Evolutionary conservation across 2,329 filamentous ascomycete genomes (phyloP), one percentile per base, ranked within the genome.

Genomic region (Calonectria honghensis): DNA sequence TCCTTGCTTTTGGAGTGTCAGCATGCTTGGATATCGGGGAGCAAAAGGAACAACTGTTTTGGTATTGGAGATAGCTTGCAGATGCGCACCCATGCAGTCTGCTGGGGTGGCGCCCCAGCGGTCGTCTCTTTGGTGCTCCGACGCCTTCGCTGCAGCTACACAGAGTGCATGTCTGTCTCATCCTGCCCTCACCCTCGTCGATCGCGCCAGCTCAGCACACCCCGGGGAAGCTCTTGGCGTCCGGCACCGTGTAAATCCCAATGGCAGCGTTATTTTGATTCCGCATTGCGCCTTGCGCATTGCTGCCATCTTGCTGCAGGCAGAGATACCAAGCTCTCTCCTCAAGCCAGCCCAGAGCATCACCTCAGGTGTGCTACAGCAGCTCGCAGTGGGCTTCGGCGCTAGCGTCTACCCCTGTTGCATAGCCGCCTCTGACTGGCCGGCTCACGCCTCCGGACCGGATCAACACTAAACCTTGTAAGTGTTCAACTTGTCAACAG

Each of bases 401-500:
- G 71, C 75, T 75, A 75, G 66, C 68, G 76, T 63, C 54, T 54
- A 75, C 63, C 72, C 76, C 73, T 77, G 73, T 72, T 76, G 75
- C 72, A 69, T 71, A 63, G 59, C 39, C 14, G 70, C 68, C 64
- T 81, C 64, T 85, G 78, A 85, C 75, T 84, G 81, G 82, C 16
- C 75, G 73, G 73, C 70, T 69, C 68, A 73, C 63, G 72, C 45
- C 51, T 72, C 81, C 83, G 82, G 82, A 84, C 79, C 82, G 82
- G 82, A 85, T 84, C 83, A 85, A 85, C 83, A 81, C 83, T 84
- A 84, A 85, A 85, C 84, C 83, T 85, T 83, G 80, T 83, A 79
- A 79, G 80, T 79, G 69, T 51, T 64, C 75, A 63, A 79, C 78
- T 78, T 79, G 79, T 79, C 81, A 75, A 86, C 84, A 86, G 85